Evolutionary conservation across 306 rosid species (phyloP), one percentile per base, ranked within the genome.

Genomic region (Lathyrus tuberosus): DNA sequence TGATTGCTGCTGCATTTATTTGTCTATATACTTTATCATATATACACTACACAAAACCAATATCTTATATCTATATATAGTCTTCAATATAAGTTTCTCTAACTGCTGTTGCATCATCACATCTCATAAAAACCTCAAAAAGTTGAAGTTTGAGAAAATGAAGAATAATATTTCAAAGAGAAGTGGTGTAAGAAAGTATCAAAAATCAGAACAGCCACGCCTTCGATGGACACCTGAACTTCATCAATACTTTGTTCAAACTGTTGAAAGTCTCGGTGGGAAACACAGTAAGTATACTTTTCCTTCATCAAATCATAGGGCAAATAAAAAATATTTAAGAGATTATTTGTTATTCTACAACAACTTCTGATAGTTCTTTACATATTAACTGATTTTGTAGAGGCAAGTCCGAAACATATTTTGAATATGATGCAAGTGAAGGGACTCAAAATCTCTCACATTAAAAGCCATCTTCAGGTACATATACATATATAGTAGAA

Each of bases 391-490:
- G 41, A 52, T 28, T 47, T 30, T 81, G 80, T 82, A 90, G 96
- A 81, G 77, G 95, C 96, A 65, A 90, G 91, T 0, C 96, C 96
- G 18, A 90, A 84, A 65, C 76, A 78, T 5, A 87, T 90, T 70
- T 73, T 90, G 84, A 88, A 83, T 86, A 77, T 65, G 73, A 90
- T 90, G 96, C 74, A 79, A 62, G 88, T 85, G 43, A 82, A 81
- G 68, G 96, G 86, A 58, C 72, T 90, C 22, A 75, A 73, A 70
- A 90, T 90, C 73, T 84, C 91, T 47, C 96, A 90, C 51, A 56
- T 90, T 71, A 90, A 90, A 75, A 90, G 96, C 80, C 96, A 90
- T 79, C 89, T 90, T 35, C 96, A 90, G 96, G 95, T 90, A 65
- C 17, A 53, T 22, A 22, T 42, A 53, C n/a, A 22, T 42, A 14